A percentile compares a stretch with the other conserved stretches of the same genome.
phyloP scores from a whole-genome alignment of 1,139 yeast genomes.

The Yamadazyma blattariae region DNA sequence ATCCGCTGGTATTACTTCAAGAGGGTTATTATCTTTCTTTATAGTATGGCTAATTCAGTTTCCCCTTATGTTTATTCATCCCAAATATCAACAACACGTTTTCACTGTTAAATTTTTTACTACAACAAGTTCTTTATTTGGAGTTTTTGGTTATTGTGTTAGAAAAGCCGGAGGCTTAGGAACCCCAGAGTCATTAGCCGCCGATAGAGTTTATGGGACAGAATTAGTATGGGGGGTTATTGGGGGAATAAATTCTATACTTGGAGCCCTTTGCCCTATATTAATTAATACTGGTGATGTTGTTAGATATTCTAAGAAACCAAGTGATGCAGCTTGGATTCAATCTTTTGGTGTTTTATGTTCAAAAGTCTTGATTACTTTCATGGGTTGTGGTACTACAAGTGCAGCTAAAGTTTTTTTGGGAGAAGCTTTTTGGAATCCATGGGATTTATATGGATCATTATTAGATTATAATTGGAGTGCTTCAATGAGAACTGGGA shows the following conservation, averaged over 20 bases:
- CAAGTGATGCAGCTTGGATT: constrained; percentile 13
- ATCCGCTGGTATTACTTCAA: constrained; percentile 8
- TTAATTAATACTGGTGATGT: constrained; percentile 13
- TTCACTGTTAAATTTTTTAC: constrained; percentile 9
- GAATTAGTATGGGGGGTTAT: constrained; percentile 12
- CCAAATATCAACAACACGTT: constrained; percentile 9
- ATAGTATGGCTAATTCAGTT: constrained; percentile 10
- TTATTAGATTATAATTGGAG: constrained; percentile 12
- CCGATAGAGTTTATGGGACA: constrained; percentile 8
- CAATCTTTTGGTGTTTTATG: constrained; percentile 12
- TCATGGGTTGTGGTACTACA: constrained; percentile 13
- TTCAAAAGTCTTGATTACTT: constrained; percentile 12
- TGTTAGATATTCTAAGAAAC: constrained; percentile 10
- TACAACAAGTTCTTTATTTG: constrained; percentile 9
- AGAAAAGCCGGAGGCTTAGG: constrained; percentile 14
- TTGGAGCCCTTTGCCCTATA: constrained; percentile 14
- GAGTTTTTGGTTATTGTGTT: constrained; percentile 11
- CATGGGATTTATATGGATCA: constrained; percentile 11
- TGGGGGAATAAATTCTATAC: constrained; percentile 11
- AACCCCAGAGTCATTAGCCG: constrained; percentile 11
- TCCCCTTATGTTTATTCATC: constrained; percentile 11
- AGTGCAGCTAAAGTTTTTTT: constrained; percentile 12
- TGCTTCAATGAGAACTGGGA: constrained; percentile 11
- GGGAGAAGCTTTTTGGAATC: constrained; percentile 12
- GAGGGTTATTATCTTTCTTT: constrained; percentile 8